A percentile compares a stretch with the other conserved stretches of the same genome.
Conservation (phyloP, 257 asterid species). For the Fraxinus americana region DNA sequence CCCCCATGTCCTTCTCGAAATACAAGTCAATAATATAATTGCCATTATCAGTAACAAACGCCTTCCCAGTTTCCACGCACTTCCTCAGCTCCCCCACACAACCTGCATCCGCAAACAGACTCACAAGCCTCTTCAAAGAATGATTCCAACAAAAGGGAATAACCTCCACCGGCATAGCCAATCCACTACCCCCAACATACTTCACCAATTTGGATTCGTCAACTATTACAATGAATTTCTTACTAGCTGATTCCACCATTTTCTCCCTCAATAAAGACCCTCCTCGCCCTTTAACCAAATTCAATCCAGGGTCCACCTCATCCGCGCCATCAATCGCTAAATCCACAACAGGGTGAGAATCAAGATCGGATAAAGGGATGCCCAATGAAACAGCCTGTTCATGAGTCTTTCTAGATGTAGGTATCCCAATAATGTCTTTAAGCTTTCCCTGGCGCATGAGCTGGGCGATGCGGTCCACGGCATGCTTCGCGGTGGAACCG, state of each 20-base stretch:
- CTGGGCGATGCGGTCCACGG: slow-evolving; percentile 59
- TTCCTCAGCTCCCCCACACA: slow-evolving; percentile 59
- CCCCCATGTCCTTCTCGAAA: slow-evolving; percentile 61
- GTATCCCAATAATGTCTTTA: slow-evolving; percentile 54
- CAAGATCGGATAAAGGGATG: slow-evolving; percentile 65
- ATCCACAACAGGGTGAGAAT: slow-evolving; percentile 56
- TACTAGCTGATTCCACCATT: slow-evolving; percentile 57
- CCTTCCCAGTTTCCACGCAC: slow-evolving; percentile 21
- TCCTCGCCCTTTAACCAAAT: slow-evolving; percentile 73
- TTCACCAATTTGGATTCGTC: slow-evolving; percentile 65
- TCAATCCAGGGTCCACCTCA: slow-evolving; percentile 61
- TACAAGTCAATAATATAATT: slow-evolving; percentile 62
- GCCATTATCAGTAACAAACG: slow-evolving; percentile 63
- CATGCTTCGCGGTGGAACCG: slow-evolving; percentile 69
- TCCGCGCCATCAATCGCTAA: slow-evolving; percentile 74
- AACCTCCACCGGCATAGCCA: slow-evolving; percentile 77
- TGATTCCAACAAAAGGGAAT: slow-evolving; percentile 67
- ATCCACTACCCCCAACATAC: slow-evolving; percentile 56
- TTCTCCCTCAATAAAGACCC: slow-evolving; percentile 62
- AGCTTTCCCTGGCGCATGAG: slow-evolving; percentile 51
- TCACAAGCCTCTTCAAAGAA: slow-evolving; percentile 51
- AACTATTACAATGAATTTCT: slow-evolving; percentile 56
- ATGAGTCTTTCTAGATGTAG: slow-evolving; percentile 53
- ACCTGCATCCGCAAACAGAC: slow-evolving; percentile 46
- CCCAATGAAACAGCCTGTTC: slow-evolving; percentile 60